Evolutionary conservation across 106 monocot genomes (phyloP), one percentile per base, ranked within the genome.

Genomic region (Platanthera guangdongensis): DNA sequence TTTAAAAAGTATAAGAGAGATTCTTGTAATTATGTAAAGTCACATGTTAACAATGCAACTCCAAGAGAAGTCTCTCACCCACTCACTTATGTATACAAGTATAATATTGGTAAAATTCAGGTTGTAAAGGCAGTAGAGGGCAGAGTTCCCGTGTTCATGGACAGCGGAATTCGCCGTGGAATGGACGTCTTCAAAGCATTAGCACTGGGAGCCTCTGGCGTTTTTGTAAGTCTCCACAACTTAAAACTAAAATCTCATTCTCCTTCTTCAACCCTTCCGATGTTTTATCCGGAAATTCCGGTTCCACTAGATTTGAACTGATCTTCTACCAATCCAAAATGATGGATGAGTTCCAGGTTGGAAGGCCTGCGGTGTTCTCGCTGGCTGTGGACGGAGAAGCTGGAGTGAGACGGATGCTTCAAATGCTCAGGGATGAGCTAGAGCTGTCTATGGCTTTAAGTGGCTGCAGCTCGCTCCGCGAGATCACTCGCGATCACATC

Each of bases 151-250:
- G 93, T 94, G 45, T 90, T 90, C 53, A 75, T 90, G n/a, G 90
- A 94, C 78, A 90, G 93, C 32, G 93, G 93, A 3, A 82, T 93
- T 83, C 95, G 95, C 19, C 87, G 93, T 65, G 95, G 93, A 32
- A 93, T 93, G 0, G 95, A 96, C 74, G 90, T 93, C 47, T 96
- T 96, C 85, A 93, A 96, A 81, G 95, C 95, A 54, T 78, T 96
- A 74, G 95, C 95, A 51, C 74, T 93, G 10, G 95, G 95, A 48
- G 93, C 95, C 68, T 87, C 93, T 48, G 90, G 93, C 47, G 76
- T 96, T 46, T 91, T 91, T 81, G 95, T 96, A 87, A 93, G 95
- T 90, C 8, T n/a, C 59, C 13, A 51, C 70, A 12, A 3, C 68
- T 68, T 46, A 6, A 48, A 71, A 30, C 70, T 71, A 49, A n/a